Conservation (phyloP, 2,329 filamentous ascomycete genomes). For the Xylaria arbuscula region DNA sequence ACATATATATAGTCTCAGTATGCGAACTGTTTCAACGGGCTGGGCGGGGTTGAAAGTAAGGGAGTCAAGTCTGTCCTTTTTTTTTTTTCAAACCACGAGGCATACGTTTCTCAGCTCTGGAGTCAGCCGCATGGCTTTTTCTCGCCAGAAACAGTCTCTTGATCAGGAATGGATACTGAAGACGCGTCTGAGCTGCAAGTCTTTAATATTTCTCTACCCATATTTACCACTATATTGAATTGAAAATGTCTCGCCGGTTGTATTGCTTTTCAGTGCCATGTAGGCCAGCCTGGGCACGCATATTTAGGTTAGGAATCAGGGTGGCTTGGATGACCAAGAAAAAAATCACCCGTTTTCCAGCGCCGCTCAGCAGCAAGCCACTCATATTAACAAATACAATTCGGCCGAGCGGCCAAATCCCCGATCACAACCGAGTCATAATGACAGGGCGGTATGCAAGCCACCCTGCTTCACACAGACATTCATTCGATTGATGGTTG, state of each 20-base stretch:
- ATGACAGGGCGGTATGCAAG: constrained; percentile 35
- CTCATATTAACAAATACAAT: constrained; percentile 14
- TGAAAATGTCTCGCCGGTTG: constrained; percentile 3
- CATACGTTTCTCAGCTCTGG: constrained; percentile 24
- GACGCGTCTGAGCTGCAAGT: not conserved
- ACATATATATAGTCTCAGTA: not conserved
- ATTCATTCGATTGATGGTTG: constrained; percentile 11
- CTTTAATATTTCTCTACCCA: not conserved
- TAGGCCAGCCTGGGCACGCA: not conserved
- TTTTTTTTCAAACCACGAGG: constrained; percentile 3
- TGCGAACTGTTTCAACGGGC: not conserved
- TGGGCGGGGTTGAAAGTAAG: constrained; percentile 13
- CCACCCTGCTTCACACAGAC: constrained; percentile 27
- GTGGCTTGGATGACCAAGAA: constrained; percentile 29
- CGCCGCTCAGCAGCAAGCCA: constrained; percentile 33
- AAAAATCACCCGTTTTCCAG: constrained; percentile 13
- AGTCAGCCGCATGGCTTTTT: constrained; percentile 1
- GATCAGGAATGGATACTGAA: not conserved
- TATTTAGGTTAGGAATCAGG: constrained; percentile 12
- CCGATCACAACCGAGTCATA: constrained; percentile 14
- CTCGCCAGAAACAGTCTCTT: not conserved
- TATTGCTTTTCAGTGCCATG: constrained; percentile 16
- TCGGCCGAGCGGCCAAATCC: constrained; percentile 23
- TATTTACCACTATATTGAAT: constrained; percentile 7
- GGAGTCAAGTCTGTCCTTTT: constrained; percentile 1